phyloP scores from a whole-genome alignment of 805 yeast genomes.

The Torulaspora quercuum region DNA sequence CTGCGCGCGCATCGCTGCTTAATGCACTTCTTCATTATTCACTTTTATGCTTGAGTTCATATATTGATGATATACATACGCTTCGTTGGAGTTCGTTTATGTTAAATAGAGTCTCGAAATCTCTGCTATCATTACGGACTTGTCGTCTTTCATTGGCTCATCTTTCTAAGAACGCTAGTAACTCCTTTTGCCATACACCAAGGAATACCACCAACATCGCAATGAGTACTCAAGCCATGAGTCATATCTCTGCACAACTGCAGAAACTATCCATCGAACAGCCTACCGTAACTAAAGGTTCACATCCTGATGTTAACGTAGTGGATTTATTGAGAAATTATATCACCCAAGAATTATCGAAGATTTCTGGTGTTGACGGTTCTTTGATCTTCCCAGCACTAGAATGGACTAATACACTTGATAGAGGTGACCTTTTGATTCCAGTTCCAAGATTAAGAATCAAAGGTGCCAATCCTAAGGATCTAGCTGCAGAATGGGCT shows the following conservation, averaged over 20 bases:
- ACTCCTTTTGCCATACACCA: neutral
- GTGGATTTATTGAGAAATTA: slow-evolving; percentile 87
- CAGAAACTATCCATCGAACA: slow-evolving; percentile 36
- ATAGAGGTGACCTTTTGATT: slow-evolving; percentile 87
- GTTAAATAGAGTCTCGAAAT: slow-evolving; percentile 10
- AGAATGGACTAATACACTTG: slow-evolving; percentile 81
- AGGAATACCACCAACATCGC: slow-evolving; percentile 7
- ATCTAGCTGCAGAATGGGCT: slow-evolving; percentile 73
- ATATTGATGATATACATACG: no score
- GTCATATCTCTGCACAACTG: slow-evolving; percentile 31
- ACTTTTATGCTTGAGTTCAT: no score
- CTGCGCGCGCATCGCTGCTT: no score
- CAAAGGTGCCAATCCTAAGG: slow-evolving; percentile 75
- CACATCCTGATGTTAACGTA: slow-evolving; percentile 75
- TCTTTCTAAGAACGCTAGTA: neutral
- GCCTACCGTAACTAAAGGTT: slow-evolving; percentile 51
- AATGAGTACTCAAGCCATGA: slow-evolving; percentile 21
- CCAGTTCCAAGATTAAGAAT: slow-evolving; percentile 92
- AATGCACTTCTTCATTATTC: no score
- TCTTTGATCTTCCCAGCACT: slow-evolving; percentile 74
- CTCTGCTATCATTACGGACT: slow-evolving; percentile 5
- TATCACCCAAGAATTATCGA: slow-evolving; percentile 72
- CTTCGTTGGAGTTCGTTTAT: slow-evolving; percentile 6
- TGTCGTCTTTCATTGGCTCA: neutral
- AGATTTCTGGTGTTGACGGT: slow-evolving; percentile 68